A percentile compares a stretch with the other conserved stretches of the same genome.
Conservation (phyloP, 495 filamentous ascomycete species). For the Trypethelium eluteriae region DNA sequence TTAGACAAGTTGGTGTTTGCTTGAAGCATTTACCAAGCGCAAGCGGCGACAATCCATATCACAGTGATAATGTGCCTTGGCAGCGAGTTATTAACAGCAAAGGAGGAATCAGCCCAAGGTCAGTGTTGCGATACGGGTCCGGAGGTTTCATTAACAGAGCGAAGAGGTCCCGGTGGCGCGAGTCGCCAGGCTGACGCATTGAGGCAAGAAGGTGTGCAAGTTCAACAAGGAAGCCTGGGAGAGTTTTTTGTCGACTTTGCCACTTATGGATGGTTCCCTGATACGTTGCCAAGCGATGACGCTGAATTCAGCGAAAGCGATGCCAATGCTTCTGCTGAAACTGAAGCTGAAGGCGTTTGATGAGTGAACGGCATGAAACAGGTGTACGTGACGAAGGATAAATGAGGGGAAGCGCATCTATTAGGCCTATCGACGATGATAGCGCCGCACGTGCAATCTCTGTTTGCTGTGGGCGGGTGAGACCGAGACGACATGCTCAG, state of each 20-base stretch:
- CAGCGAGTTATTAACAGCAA: conserved; percentile 85
- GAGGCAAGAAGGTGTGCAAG: conserved; percentile 33
- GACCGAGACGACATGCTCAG: neutral
- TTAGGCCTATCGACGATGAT: neutral
- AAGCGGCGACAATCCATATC: conserved; percentile 44
- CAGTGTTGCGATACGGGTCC: conserved; percentile 18
- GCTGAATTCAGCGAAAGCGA: conserved; percentile 27
- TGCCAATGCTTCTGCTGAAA: conserved; percentile 15
- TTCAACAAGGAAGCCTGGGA: conserved; percentile 31
- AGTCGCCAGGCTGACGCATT: conserved; percentile 33
- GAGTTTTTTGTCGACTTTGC: conserved; percentile 32
- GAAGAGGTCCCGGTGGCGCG: conserved; percentile 33
- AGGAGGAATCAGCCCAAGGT: conserved; percentile 80
- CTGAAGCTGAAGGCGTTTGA: neutral
- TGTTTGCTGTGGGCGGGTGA: neutral
- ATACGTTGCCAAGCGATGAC: conserved; percentile 32
- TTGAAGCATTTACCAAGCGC: conserved; percentile 69
- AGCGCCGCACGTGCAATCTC: neutral
- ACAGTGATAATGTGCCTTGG: conserved; percentile 80
- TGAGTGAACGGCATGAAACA: neutral
- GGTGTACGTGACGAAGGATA: neutral
- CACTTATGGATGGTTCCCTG: conserved; percentile 37
- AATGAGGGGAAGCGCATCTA: neutral
- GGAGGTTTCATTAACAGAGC: conserved; percentile 13
- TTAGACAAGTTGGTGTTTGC: conserved; percentile 73